Evolutionary conservation across 2,329 filamentous ascomycete species (phyloP), one percentile per base, ranked within the genome.

Genomic region (Rhytidhysteron rufulum): DNA sequence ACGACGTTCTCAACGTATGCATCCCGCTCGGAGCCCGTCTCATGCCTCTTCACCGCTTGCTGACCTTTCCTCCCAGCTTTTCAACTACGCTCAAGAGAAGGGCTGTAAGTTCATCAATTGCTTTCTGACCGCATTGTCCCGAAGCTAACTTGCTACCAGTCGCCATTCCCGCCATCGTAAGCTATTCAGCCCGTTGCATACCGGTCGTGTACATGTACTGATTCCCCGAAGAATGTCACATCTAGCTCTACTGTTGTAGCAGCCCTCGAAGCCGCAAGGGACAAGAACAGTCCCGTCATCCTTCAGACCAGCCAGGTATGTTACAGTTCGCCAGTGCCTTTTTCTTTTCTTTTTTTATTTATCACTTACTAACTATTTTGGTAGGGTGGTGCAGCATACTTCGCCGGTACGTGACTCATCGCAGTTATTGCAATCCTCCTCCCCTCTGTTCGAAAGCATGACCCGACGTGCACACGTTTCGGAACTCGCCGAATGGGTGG

Each of bases 221-320:
- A 34, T 17, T 22, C 3, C 18, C 58, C 40, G 54, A 56, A 47
- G 60, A 96, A 97, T 74, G 87, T 95, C 64, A 97, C 91, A 58
- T 95, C 89, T 31, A 95, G 87, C 48, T 95, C 88, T 49, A 88
- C 85, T 48, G 85, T 82, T 49, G 85, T 96, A 53, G 83, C 88
- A 58, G 74, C 88, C 40, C 88, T 98, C 58, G 93, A 98, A 79
- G 93, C 93, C 66, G 93, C 93, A 57, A 85, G 88, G 61, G 90
- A 97, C 71, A 77, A 82, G 66, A 95, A 95, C 71, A 79, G 87
- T 47, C 93, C 93, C 58, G 84, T 96, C 72, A 86, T 96, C 71
- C 82, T 97, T 55, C 93, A 97, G 76, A 78, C 87, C 61, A 94
- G 87, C 59, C 88, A 97, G 73, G 93, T 93, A 63, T 90, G 31